These are phyloP conservation scores for Ramalina intermedia DNA, from an alignment of 495 filamentous ascomycete genomes.

Conservation along the genomic window DNA sequence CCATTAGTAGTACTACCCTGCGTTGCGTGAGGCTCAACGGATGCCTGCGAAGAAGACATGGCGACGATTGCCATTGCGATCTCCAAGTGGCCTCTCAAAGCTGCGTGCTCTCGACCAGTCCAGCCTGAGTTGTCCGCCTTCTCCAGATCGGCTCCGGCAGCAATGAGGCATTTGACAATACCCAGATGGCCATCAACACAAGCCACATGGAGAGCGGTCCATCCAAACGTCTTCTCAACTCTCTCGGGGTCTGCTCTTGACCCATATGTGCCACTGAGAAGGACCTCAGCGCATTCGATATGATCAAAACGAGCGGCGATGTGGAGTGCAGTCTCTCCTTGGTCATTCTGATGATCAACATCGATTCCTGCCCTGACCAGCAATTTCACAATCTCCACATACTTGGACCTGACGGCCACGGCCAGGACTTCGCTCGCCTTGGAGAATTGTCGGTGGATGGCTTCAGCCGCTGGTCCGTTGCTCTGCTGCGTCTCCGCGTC, in stretches of 20 bases:
- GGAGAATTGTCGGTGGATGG: constrained; percentile 50
- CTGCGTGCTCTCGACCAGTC: constrained; percentile 89
- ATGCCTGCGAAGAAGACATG: constrained; percentile 28
- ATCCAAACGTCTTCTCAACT: constrained; percentile 70
- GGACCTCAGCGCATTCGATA: constrained; percentile 56
- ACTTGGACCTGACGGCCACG: constrained; percentile 75
- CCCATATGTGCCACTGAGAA: constrained; percentile 51
- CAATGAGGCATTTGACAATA: constrained; percentile 63
- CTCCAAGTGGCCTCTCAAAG: constrained; percentile 67
- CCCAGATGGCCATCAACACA: constrained; percentile 70
- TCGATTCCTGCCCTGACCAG: constrained; percentile 85
- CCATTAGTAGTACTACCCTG: constrained; percentile 28
- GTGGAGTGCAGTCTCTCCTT: constrained; percentile 88
- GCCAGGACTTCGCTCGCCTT: constrained; percentile 85
- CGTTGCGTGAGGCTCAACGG: constrained; percentile 23
- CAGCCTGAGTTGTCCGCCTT: constrained; percentile 75
- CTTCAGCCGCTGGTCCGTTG: constrained; percentile 39
- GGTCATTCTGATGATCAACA: constrained; percentile 84
- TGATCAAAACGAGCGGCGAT: constrained; percentile 84
- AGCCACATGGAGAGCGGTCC: constrained; percentile 87
- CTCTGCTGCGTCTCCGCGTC: constrained; percentile 63
- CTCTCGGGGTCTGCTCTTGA: constrained; percentile 67
- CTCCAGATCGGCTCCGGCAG: constrained; percentile 59
- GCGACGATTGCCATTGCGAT: constrained; percentile 56
- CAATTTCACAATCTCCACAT: constrained; percentile 63